Evolutionary conservation across 176 grass and related monocot genomes (phyloP).

Genomic region (Luzula sylvatica): DNA sequence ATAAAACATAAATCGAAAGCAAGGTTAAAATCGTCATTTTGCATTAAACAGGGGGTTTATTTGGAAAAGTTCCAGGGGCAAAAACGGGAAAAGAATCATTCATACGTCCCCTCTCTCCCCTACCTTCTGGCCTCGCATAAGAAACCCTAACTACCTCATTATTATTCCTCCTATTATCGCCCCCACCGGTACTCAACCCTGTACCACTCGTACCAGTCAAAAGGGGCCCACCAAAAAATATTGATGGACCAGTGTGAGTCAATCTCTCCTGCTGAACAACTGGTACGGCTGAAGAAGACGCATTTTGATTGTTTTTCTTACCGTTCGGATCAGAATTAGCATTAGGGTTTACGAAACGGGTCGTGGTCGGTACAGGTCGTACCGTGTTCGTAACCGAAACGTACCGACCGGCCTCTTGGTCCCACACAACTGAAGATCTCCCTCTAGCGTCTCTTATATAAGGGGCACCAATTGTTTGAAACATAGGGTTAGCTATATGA

Average conservation of each 20-base stretch:
- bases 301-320: constrained; percentile 20
- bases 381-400: constrained; percentile 45
- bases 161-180: background rate
- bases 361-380: constrained; percentile 32
- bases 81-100: constrained; percentile 67
- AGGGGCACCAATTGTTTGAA: constrained; percentile 59
- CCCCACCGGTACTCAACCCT: constrained; percentile 9
- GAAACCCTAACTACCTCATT: constrained; percentile 42
- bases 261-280: constrained; percentile 46
- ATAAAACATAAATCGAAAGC: constrained; percentile 10
- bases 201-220: constrained; percentile 28
- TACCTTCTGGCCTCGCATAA: constrained; percentile 28
- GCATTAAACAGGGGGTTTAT: constrained; percentile 33
- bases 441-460: constrained; percentile 51
- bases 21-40: constrained; percentile 27
- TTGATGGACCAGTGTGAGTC: constrained; percentile 61
- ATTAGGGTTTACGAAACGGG: constrained; percentile 41
- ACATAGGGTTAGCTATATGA: constrained; percentile 64
- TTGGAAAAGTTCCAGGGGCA: constrained; percentile 48
- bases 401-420: constrained; percentile 93
- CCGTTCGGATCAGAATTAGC: constrained; percentile 27
- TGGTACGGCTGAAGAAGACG: constrained; percentile 29
- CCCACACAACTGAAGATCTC: constrained; percentile 79
- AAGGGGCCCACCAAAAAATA: constrained; percentile 96
- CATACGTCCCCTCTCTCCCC: constrained; percentile 29